Conservation (phyloP, 805 yeast species). For the Saccharomycopsis sp. region DNA sequence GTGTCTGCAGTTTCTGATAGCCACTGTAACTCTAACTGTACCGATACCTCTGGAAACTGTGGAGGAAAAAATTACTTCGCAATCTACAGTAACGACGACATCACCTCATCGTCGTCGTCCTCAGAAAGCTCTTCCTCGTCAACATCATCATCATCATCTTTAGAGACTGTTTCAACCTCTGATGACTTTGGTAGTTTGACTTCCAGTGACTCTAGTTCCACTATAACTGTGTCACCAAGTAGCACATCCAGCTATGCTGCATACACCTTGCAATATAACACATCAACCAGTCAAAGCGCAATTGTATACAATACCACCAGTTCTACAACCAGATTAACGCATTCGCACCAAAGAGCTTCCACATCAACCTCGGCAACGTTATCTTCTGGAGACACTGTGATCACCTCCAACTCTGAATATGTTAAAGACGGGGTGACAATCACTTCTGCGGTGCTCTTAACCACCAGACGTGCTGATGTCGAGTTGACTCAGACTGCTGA, state of each 20-base stretch:
- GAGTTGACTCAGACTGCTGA: slow-evolving; percentile 17
- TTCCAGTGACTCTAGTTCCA: slow-evolving; percentile 21
- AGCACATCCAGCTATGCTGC: slow-evolving; percentile 9
- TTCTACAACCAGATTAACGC: slow-evolving; percentile 2
- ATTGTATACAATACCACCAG: slow-evolving; percentile 15
- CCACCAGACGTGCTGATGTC: slow-evolving; percentile 14
- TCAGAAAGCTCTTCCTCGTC: slow-evolving; percentile 1
- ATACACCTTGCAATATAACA: slow-evolving; percentile 23
- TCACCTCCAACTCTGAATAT: slow-evolving; percentile 18
- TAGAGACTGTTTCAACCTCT: background rate
- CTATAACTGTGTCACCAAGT: slow-evolving; percentile 26
- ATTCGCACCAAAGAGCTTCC: slow-evolving; percentile 11
- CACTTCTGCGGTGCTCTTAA: slow-evolving; percentile 15
- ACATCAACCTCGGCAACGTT: slow-evolving; percentile 1
- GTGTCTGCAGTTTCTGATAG: slow-evolving; percentile 19
- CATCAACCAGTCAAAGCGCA: slow-evolving; percentile 25
- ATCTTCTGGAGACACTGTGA: slow-evolving; percentile 9
- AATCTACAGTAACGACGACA: slow-evolving; percentile 17
- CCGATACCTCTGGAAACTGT: slow-evolving; percentile 33
- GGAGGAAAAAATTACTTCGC: slow-evolving; percentile 34
- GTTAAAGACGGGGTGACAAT: slow-evolving; percentile 17
- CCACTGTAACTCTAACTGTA: slow-evolving; percentile 31
- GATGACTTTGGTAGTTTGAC: background rate
- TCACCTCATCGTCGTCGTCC: slow-evolving; percentile 2
- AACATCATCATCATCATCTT: slow-evolving; percentile 4